Evolutionary conservation across 495 filamentous ascomycete species (phyloP), one percentile per base, ranked within the genome.

Genomic region (Haplographium delicatum): DNA sequence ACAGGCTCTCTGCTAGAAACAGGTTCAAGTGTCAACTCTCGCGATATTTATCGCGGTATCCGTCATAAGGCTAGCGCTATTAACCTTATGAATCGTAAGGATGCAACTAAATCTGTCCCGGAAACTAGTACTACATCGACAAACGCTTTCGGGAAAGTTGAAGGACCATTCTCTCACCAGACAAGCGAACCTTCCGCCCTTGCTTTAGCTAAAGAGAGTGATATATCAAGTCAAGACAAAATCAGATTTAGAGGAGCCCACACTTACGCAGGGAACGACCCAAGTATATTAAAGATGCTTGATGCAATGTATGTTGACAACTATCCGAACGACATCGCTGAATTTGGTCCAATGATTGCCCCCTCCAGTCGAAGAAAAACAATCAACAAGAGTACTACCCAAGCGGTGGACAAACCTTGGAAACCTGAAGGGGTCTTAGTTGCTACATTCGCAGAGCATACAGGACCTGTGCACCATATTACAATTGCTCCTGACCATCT

Each of bases 231-330:
- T 15, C 18, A 47, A 34, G 39, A 53, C 11, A 44, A 27, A 10
- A 53, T 61, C 38, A 51, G 51, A 31, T 61, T 45, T 18, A 52
- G 55, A 53, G 61, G 49, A 7, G 57, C 61, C 35, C 88, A 94
- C 60, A 84, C 84, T 0, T 96, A 96, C 60, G 67, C 71, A n/a
- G 93, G 91, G 2, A 85, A 89, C 62, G 89, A 99, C 58, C 94
- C 91, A 5, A 85, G 76, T 44, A 83, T 97, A 13, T 69, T 96
- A 39, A 85, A 80, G 57, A 81, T 97, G 64, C 73, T 99, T 3
- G 87, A 97, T 61, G 80, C 82, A 26, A 85, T 96, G 59, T 96
- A 90, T 60, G 74, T 91, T 3, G 90, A 96, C 48, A 94, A 91
- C 56, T 95, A 89, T 62, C 90, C 93, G 0, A 82, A 80, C 23